Percentiles rank a stretch among this genome's conserved stretches.
phyloP scores from a whole-genome alignment of 495 filamentous ascomycete species.

The Oleoguttula mirabilis region DNA sequence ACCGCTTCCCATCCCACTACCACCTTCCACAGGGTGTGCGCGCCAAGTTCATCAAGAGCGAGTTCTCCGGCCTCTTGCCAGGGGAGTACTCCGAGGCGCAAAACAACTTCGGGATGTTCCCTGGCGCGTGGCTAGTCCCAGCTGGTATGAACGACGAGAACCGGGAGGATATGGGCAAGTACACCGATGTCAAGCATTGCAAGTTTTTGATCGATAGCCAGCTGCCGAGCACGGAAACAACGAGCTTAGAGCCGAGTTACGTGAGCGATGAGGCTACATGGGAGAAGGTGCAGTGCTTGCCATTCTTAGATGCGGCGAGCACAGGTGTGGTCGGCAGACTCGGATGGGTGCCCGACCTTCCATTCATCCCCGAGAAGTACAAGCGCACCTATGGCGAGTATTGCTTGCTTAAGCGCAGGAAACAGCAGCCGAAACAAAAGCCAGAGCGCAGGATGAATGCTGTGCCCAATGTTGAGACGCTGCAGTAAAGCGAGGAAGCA shows the following conservation, averaged over 20 bases:
- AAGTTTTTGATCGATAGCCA: conserved; percentile 80
- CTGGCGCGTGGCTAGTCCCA: conserved; percentile 69
- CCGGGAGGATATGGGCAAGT: conserved; percentile 74
- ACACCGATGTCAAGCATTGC: conserved; percentile 61
- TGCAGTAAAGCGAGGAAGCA: background rate
- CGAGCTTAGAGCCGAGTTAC: conserved; percentile 61
- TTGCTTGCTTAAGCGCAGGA: conserved; percentile 48
- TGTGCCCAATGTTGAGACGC: conserved; percentile 6
- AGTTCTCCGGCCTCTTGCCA: conserved; percentile 79
- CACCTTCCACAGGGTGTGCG: conserved; percentile 67
- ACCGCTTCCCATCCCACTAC: conserved; percentile 90
- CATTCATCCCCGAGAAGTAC: conserved; percentile 54
- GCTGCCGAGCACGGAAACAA: conserved; percentile 46
- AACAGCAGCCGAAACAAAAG: background rate
- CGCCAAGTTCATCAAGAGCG: conserved; percentile 79
- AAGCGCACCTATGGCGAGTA: conserved; percentile 70
- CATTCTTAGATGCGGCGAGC: conserved; percentile 66
- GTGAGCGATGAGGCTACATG: conserved; percentile 55
- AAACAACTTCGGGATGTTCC: conserved; percentile 41
- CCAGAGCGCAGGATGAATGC: background rate
- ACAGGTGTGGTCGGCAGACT: conserved; percentile 66
- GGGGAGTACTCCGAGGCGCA: conserved; percentile 74
- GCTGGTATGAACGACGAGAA: conserved; percentile 90
- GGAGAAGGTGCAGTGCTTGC: conserved; percentile 59
- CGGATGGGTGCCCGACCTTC: conserved; percentile 70